Percentiles rank a stretch among this genome's conserved stretches.
Evolutionary conservation across 768 basidiomycete genomes (phyloP).

Genomic region (Amanita jacksonii): DNA sequence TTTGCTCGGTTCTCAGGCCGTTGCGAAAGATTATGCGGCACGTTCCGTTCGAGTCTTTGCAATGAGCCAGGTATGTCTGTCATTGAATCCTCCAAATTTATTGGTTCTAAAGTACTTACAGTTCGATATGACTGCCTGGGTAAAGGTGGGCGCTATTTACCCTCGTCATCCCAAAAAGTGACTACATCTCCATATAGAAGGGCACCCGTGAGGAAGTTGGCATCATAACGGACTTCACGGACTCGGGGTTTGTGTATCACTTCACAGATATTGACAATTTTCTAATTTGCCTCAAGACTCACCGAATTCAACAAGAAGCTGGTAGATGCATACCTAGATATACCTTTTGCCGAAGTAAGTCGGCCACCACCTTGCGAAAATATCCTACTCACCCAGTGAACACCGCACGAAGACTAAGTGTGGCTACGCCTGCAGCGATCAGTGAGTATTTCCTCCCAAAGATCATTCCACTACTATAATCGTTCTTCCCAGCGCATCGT

Average conservation of each 20-base stretch:
- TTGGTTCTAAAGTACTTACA: conserved; percentile 23
- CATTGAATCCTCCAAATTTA: too few species aligned
- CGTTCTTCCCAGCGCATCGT: conserved; percentile 46
- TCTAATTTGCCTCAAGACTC: conserved; percentile 36
- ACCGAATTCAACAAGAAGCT: conserved; percentile 74
- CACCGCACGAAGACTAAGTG: conserved; percentile 87
- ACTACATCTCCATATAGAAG: conserved; percentile 25
- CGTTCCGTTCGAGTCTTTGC: conserved; percentile 60
- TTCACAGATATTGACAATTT: conserved; percentile 9
- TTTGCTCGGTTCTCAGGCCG: conserved; percentile 82
- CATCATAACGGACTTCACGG: conserved; percentile 78
- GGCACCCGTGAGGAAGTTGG: conserved; percentile 74
- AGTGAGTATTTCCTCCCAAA: conserved; percentile 36
- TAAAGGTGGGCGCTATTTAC: conserved; percentile 44
- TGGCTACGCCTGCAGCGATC: conserved; percentile 92
- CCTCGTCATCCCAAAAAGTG: conserved; percentile 12
- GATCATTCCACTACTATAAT: conserved; percentile 20
- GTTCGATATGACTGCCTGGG: conserved; percentile 95
- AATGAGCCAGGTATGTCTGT: conserved; percentile 62
- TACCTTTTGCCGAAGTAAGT: conserved; percentile 63
- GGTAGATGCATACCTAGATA: conserved; percentile 70
- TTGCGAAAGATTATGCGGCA: conserved; percentile 66
- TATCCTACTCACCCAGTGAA: conserved; percentile 9
- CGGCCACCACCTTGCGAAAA: conserved; percentile 4
- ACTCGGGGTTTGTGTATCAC: conserved; percentile 35